A percentile compares a stretch with the other conserved stretches of the same genome.
Evolutionary conservation across 2,329 filamentous ascomycete genomes (phyloP).

Genomic region (Fusarium clavum): DNA sequence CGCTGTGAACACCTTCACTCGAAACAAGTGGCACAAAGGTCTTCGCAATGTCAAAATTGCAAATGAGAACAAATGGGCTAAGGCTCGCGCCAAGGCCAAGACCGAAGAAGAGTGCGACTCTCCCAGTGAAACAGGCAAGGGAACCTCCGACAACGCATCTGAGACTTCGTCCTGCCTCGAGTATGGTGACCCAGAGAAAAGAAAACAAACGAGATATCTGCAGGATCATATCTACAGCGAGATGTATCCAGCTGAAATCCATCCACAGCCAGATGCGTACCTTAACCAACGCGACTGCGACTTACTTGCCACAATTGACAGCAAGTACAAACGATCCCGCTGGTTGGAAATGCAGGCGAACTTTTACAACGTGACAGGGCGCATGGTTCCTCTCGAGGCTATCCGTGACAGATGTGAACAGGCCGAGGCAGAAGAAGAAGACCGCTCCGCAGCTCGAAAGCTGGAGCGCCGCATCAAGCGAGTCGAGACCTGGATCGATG

Average conservation of each 20-base stretch:
- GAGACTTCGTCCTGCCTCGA: slow-evolving; percentile 31
- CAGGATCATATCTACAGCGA: slow-evolving; percentile 46
- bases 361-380: slow-evolving; percentile 58
- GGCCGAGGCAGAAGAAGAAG: slow-evolving; percentile 40
- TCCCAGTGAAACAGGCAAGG: slow-evolving; percentile 44
- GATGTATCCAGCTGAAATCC: slow-evolving; percentile 47
- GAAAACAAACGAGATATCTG: slow-evolving; percentile 49
- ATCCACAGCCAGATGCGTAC: slow-evolving; percentile 40
- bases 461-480: slow-evolving; percentile 4
- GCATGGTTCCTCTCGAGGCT: slow-evolving; percentile 54
- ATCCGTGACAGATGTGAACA: slow-evolving; percentile 52
- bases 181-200: slow-evolving; percentile 36
- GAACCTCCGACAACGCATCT: slow-evolving; percentile 41
- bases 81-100: slow-evolving; percentile 31
- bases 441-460: slow-evolving; percentile 7
- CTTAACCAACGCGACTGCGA: slow-evolving; percentile 50
- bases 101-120: slow-evolving; percentile 6
- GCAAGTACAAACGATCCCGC: slow-evolving; percentile 48
- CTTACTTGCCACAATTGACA: slow-evolving; percentile 52
- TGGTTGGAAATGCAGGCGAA: slow-evolving; percentile 59
- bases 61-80: slow-evolving; percentile 37
- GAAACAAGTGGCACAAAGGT: slow-evolving; percentile 37
- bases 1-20: background rate
- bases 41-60: slow-evolving; percentile 36
- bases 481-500: slow-evolving; percentile 41